phyloP scores from a whole-genome alignment of 2,329 filamentous ascomycete species.

The Epichloe aotearoae region DNA sequence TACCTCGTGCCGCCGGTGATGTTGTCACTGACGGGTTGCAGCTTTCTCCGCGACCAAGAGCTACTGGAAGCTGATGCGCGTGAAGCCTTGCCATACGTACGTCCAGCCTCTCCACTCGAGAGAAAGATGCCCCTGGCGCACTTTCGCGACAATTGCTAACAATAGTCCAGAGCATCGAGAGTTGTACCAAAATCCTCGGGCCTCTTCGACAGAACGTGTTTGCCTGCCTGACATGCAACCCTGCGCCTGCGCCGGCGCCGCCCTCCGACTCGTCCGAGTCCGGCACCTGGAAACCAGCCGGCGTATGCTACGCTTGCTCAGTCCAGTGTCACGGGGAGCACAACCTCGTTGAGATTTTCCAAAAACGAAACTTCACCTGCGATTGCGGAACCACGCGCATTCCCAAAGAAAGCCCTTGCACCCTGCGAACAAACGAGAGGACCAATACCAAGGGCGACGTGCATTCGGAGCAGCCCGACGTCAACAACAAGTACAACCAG shows the following conservation, averaged over 20 bases:
- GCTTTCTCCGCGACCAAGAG: constrained; percentile 81
- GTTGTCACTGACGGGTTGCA: constrained; percentile 19
- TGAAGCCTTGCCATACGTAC: constrained; percentile 84
- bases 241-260: constrained; percentile 47
- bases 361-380: constrained; percentile 89
- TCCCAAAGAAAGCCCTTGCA: constrained; percentile 57
- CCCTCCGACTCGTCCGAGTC: constrained; percentile 47
- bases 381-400: constrained; percentile 87
- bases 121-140: not conserved
- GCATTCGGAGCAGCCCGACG: constrained; percentile 58
- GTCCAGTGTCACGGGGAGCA: constrained; percentile 96
- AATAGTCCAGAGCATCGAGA: constrained; percentile 64
- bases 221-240: constrained; percentile 87
- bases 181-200: constrained; percentile 82
- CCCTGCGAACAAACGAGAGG: constrained; percentile 54
- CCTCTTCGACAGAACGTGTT: constrained; percentile 80
- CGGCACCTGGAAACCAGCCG: constrained; percentile 47
- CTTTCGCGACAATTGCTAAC: constrained; percentile 14
- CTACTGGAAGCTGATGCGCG: constrained; percentile 88
- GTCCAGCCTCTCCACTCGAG: constrained; percentile 12
- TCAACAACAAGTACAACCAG: constrained; percentile 81
- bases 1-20: not conserved
- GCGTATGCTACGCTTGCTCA: constrained; percentile 92
- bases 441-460: constrained; percentile 69
- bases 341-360: constrained; percentile 87